A percentile compares a stretch with the other conserved stretches of the same genome.
phyloP scores from a whole-genome alignment of 768 basidiomycete species.

The Boletus vinaceobasis region DNA sequence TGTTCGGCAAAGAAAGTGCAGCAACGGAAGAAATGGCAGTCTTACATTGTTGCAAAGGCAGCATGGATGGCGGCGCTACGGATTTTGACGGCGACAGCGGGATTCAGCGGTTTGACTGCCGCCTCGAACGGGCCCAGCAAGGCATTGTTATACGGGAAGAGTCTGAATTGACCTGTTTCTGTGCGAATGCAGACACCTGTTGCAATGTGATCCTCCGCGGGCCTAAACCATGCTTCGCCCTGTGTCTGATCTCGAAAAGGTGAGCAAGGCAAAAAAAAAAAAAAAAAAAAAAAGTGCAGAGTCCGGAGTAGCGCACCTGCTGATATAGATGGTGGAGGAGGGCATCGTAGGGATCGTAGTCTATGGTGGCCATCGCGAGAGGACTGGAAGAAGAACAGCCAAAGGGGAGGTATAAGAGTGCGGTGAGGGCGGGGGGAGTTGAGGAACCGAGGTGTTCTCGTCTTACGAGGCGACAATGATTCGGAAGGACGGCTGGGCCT shows the following conservation, averaged over 20 bases:
- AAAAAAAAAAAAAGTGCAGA: not conserved
- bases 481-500: not conserved
- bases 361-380: slow-evolving; percentile 40
- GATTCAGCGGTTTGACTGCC: slow-evolving; percentile 70
- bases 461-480: not conserved
- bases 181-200: slow-evolving; percentile 76
- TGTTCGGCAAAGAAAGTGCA: not conserved
- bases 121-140: slow-evolving; percentile 76
- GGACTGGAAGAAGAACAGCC: not conserved
- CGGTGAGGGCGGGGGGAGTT: not conserved
- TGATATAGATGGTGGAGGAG: slow-evolving; percentile 78
- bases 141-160: slow-evolving; percentile 80
- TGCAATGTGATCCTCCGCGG: slow-evolving; percentile 71
- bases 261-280: not conserved
- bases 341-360: slow-evolving; percentile 79
- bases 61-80: slow-evolving; percentile 80
- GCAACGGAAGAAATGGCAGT: not conserved
- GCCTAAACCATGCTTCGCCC: slow-evolving; percentile 82
- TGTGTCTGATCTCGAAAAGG: slow-evolving; percentile 53
- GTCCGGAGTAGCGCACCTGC: slow-evolving; percentile 43
- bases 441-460: not conserved
- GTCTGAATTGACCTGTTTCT: slow-evolving; percentile 63
- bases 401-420: slow-evolving; percentile 12
- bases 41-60: slow-evolving; percentile 65
- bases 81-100: slow-evolving; percentile 78